A percentile compares a stretch with the other conserved stretches of the same genome.
Conservation (phyloP, 164 flowering plant species). For the Santalum album region DNA sequence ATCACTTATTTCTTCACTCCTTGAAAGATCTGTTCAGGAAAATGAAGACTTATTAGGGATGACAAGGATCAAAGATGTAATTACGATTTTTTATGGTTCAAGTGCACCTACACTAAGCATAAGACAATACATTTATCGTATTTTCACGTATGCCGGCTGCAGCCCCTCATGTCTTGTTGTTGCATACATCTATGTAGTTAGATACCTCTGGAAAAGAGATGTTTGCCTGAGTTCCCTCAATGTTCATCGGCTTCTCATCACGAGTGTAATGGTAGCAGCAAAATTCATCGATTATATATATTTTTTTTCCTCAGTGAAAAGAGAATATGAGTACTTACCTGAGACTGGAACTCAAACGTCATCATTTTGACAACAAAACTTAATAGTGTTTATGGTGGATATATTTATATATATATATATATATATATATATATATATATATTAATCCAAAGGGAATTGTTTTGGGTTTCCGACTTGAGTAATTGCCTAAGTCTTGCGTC, state of each 20-base stretch:
- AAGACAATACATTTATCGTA: constrained; percentile 63
- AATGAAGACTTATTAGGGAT: constrained; percentile 47
- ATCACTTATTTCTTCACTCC: constrained; percentile 41
- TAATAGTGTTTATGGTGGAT: too few species aligned
- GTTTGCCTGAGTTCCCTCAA: constrained; percentile 57
- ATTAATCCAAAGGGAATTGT: too few species aligned
- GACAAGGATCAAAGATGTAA: constrained; percentile 30
- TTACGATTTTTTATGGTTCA: constrained; percentile 68
- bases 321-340: too few species aligned
- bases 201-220: constrained; percentile 37
- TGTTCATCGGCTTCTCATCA: constrained; percentile 79
- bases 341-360: too few species aligned
- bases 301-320: too few species aligned
- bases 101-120: constrained; percentile 61
- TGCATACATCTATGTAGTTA: constrained; percentile 67
- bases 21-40: constrained; percentile 51
- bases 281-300: constrained; percentile 80
- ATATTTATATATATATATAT: too few species aligned
- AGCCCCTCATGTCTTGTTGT: constrained; percentile 85
- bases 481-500: too few species aligned
- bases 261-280: constrained; percentile 74
- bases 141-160: constrained; percentile 76
- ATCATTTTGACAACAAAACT: too few species aligned
- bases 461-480: too few species aligned
- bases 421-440: too few species aligned